These are phyloP conservation scores for Alternaria tenuissima DNA, from an alignment of 2,329 filamentous ascomycete species.

Conservation along the genomic window DNA sequence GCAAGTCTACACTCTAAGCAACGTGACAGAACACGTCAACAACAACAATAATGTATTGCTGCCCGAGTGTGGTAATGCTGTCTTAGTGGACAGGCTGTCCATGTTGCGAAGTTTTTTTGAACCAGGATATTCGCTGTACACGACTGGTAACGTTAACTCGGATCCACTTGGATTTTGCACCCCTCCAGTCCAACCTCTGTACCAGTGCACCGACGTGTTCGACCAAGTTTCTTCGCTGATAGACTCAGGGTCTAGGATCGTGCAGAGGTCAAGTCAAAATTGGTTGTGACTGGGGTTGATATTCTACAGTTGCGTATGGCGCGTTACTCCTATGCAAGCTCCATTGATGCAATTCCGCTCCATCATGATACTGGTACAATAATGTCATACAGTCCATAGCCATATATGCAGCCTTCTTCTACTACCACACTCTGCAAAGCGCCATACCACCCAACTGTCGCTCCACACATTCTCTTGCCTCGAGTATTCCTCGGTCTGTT, in stretches of 20 bases:
- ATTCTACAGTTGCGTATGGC: constrained; percentile 15
- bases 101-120: neutral
- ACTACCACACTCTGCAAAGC: constrained; percentile 70
- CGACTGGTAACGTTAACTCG: constrained; percentile 9
- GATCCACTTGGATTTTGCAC: constrained; percentile 1
- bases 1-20: neutral
- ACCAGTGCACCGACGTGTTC: neutral
- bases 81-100: neutral
- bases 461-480: constrained; percentile 82
- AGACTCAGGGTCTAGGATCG: neutral
- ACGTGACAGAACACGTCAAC: constrained; percentile 1
- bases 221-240: neutral
- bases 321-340: neutral
- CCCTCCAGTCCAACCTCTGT: neutral
- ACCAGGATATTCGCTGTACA: constrained; percentile 6
- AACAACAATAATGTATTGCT: neutral
- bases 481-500: constrained; percentile 80
- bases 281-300: constrained; percentile 5
- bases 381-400: constrained; percentile 12
- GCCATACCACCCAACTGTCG: constrained; percentile 81
- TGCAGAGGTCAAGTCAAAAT: too few species aligned
- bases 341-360: constrained; percentile 2
- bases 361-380: constrained; percentile 14
- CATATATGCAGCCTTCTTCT: neutral
- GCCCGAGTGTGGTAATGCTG: neutral